A percentile compares a stretch with the other conserved stretches of the same genome.
Conservation (phyloP, 2,329 filamentous ascomycete genomes). For the Bipolaris bicolor region DNA sequence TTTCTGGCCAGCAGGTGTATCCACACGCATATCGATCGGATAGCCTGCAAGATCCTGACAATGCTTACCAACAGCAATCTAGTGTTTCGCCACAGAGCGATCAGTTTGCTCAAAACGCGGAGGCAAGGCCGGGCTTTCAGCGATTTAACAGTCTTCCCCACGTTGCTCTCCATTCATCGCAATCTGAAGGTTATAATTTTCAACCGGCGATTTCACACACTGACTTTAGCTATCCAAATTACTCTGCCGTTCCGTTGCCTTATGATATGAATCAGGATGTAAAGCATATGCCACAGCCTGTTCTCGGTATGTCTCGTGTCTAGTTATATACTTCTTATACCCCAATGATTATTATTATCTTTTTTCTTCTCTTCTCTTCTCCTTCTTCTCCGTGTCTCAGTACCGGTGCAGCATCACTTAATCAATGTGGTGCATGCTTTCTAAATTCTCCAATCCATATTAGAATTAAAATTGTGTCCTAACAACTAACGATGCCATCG, state of each 20-base stretch:
- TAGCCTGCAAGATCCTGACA: slow-evolving; percentile 31
- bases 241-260: slow-evolving; percentile 44
- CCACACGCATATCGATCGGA: slow-evolving; percentile 30
- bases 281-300: slow-evolving; percentile 48
- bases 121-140: slow-evolving; percentile 26
- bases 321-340: slow-evolving; percentile 45
- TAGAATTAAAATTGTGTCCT: background rate
- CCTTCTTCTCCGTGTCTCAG: slow-evolving; percentile 22
- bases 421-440: slow-evolving; percentile 17
- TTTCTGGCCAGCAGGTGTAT: slow-evolving; percentile 33
- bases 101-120: slow-evolving; percentile 31
- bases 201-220: slow-evolving; percentile 33
- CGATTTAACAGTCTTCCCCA: slow-evolving; percentile 37
- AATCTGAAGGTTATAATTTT: slow-evolving; percentile 29
- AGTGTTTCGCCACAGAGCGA: slow-evolving; percentile 32
- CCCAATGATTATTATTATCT: slow-evolving; percentile 42
- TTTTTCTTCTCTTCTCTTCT: slow-evolving; percentile 24
- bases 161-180: slow-evolving; percentile 23
- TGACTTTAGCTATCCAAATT: slow-evolving; percentile 39
- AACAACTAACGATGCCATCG: background rate
- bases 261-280: slow-evolving; percentile 45
- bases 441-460: slow-evolving; percentile 5
- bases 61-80: slow-evolving; percentile 29
- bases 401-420: slow-evolving; percentile 5
- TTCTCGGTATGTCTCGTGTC: slow-evolving; percentile 51